Evolutionary conservation across 306 rosid species (phyloP), one percentile per base, ranked within the genome.

Genomic region (Acacia acuminata): DNA sequence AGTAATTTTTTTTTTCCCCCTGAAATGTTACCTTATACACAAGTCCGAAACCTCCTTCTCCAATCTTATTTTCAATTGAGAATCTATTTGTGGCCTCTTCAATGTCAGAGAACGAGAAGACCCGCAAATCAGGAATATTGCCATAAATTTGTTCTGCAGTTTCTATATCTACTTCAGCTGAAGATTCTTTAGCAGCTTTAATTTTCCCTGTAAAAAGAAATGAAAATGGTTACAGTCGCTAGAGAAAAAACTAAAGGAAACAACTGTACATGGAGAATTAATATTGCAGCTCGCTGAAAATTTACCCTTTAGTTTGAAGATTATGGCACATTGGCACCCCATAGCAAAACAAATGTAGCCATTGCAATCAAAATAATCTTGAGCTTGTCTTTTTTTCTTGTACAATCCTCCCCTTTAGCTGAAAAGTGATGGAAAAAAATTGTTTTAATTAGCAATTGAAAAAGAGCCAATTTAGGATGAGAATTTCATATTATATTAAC

Each of bases 11-110:
- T n/a, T n/a, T n/a, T n/a, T n/a, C n/a, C n/a, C n/a, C n/a, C n/a
- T n/a, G n/a, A n/a, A 15, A 50, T 16, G 0, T 50, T 25, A 87
- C 85, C 88, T 87, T 79, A 78, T 79, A 87, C 16, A 87, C 65
- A 58, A 22, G 5, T 8, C 65, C 65, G 25, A n/a, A 58, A n/a
- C 65, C 65, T 8, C 65, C 32, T 58, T 1, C 7, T 22, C 90
- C 88, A 4, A 87, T 71, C 83, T 66, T 79, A 20, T 79, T 87
- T 58, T 82, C 61, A 64, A 14, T 40, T 14, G 81, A 82, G 69
- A 87, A 84, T 10, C 65, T 73, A 58, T 66, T 3, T 9, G 90
- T 79, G 8, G 88, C 86, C 0, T 15, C 77, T 34, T 67, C 77
- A 55, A 84, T 53, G 2, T 53, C 60, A 40, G 83, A n/a, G 20